phyloP scores from a whole-genome alignment of 2,329 filamentous ascomycete species.

The Hypoxylon sp. region DNA sequence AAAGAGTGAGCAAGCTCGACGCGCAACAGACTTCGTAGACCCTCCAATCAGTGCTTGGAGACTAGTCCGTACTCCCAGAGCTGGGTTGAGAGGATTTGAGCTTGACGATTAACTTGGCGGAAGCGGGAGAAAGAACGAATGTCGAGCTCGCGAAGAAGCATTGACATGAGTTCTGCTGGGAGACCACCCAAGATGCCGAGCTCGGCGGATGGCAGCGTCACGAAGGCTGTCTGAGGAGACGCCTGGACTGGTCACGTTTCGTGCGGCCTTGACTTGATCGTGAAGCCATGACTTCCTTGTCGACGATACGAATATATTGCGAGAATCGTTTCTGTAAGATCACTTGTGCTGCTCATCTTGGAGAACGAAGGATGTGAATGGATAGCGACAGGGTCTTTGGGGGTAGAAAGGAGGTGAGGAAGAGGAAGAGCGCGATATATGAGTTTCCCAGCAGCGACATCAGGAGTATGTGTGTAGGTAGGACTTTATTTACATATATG shows the following conservation, averaged over 20 bases:
- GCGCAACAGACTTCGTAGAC: constrained; percentile 32
- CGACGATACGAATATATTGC: constrained; percentile 35
- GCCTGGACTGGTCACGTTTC: constrained; percentile 31
- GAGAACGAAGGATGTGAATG: too few relatives aligned
- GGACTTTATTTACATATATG: too few relatives aligned
- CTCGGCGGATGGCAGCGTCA: constrained; percentile 28
- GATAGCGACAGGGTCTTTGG: too few relatives aligned
- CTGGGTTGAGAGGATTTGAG: constrained; percentile 25
- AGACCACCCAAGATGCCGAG: constrained; percentile 26
- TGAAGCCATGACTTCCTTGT: constrained; percentile 29
- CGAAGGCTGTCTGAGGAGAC: constrained; percentile 35
- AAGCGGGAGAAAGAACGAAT: constrained; percentile 20
- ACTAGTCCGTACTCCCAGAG: constrained; percentile 31
- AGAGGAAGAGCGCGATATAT: too few relatives aligned
- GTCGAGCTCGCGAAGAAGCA: constrained; percentile 32
- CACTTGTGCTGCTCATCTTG: too few relatives aligned
- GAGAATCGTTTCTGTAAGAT: too few relatives aligned
- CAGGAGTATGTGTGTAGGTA: too few relatives aligned
- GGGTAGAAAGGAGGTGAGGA: too few relatives aligned
- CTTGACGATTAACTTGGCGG: constrained; percentile 26
- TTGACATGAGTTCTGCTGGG: constrained; percentile 30
- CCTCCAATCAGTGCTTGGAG: constrained; percentile 32
- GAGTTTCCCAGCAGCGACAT: too few relatives aligned
- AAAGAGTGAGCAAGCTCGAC: constrained; percentile 29
- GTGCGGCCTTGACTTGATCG: constrained; percentile 32